Evolutionary conservation across 2,329 filamentous ascomycete species (phyloP).

Genomic region (Nectriaceae sp.): DNA sequence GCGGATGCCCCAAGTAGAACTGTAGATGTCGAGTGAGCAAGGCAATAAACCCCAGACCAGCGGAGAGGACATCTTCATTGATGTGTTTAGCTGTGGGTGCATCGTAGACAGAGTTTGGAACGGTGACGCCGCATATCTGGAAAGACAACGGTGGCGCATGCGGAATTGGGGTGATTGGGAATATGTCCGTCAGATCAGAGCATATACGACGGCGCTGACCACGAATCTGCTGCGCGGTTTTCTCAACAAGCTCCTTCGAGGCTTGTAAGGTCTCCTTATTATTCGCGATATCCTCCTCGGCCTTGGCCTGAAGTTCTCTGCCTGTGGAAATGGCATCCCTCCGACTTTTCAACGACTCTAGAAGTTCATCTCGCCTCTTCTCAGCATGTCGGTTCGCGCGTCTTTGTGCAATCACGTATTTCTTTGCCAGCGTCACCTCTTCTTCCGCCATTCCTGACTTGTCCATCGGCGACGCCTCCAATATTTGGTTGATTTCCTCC

Average conservation of each 20-base stretch:
- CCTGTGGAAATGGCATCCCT: conserved; percentile 69
- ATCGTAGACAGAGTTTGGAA: conserved; percentile 82
- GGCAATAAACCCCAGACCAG: conserved; percentile 78
- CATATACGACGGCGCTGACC: conserved; percentile 89
- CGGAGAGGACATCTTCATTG: conserved; percentile 73
- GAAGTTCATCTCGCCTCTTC: conserved; percentile 67
- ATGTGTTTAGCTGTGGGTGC: conserved; percentile 43
- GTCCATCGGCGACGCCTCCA: conserved; percentile 44
- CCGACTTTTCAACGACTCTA: conserved; percentile 64
- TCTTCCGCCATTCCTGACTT: conserved; percentile 52
- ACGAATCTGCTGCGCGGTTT: conserved; percentile 66
- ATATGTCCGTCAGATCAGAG: conserved; percentile 77
- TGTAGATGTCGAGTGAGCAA: conserved; percentile 76
- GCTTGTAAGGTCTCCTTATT: conserved; percentile 60
- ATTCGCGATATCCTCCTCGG: conserved; percentile 61
- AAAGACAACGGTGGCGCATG: conserved; percentile 70
- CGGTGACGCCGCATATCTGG: conserved; percentile 74
- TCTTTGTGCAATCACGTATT: conserved; percentile 63
- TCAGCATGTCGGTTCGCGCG: conserved; percentile 65
- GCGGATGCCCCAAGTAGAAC: conserved; percentile 74
- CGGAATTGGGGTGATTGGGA: conserved; percentile 70
- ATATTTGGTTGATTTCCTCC: conserved; percentile 70
- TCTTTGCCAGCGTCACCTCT: conserved; percentile 47
- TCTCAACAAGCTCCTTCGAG: conserved; percentile 55
- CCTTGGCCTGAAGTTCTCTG: conserved; percentile 57